Evolutionary conservation across 805 yeast species (phyloP), one percentile per base, ranked within the genome.

Genomic region (Cyberlindnera xylosilytica): DNA sequence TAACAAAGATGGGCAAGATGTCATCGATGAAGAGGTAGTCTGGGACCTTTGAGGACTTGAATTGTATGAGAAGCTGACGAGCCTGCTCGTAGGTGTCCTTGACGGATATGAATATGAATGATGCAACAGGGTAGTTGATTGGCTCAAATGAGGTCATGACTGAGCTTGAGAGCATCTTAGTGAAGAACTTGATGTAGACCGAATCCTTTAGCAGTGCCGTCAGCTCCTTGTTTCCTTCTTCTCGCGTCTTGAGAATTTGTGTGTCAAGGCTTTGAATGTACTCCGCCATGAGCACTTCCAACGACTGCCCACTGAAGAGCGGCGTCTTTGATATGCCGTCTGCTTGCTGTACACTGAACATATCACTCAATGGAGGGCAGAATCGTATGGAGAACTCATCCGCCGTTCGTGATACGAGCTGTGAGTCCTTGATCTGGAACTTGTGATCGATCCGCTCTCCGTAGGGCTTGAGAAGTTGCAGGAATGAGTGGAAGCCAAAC

Each of bases 61-160:
- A 83, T 35, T 69, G 66, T 3, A 79, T 74, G 18, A 87, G 63
- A 29, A 79, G 58, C 16, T 73, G 74, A 39, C 83, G 71, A 5
- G 93, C 79, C n/a, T 65, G 62, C 11, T 76, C 80, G 24, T 77
- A 60, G 0, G 74, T 46, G 43, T 81, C 86, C 12, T 63, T 50
- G 18, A 78, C 70, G 18, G 87, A 76, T 4, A 88, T 68, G 1
- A 82, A 81, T 38, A 88, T 71, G 12, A 91, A 58, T 32, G 89
- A 84, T 3, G 87, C 74, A 2, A 88, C 76, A 0, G 97, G 97
- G 58, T 90, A 97, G 51, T 85, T 81, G 60, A 89, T 81, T 5
- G 88, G 81, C 61, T 91, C 97, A 58, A 86, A 87, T 2, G 91
- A 81, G 2, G 87, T 78, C 8, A 86, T 63, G 7, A 73, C 72